Evolutionary conservation across 208 protist species (phyloP).

Genomic region (Herpetomonas samuelpessoai): DNA sequence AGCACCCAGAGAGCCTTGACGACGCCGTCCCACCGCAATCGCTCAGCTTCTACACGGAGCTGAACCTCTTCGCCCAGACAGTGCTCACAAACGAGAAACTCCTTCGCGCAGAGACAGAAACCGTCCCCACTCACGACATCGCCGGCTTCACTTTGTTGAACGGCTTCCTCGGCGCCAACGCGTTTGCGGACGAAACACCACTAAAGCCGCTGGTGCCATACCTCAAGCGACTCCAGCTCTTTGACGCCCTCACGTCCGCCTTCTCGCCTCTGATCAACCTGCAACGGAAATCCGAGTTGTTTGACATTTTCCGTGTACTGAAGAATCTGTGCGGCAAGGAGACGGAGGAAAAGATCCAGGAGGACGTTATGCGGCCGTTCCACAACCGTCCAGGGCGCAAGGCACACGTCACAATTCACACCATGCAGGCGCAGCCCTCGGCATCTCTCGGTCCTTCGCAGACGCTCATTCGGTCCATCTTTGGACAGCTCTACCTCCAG

Average conservation of each 20-base stretch:
- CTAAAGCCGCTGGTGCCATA: conserved; percentile 68
- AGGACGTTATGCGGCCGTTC: conserved; percentile 79
- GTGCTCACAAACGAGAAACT: conserved; percentile 23
- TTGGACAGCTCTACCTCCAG: conserved; percentile 86
- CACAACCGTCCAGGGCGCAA: conserved; percentile 58
- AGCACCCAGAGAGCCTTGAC: conserved; percentile 27
- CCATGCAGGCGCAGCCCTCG: conserved; percentile 74
- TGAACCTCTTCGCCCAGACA: conserved; percentile 67
- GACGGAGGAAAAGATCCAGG: conserved; percentile 76
- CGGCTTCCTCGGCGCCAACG: conserved; percentile 45
- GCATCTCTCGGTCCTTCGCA: conserved; percentile 49
- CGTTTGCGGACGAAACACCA: conserved; percentile 47
- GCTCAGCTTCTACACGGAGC: conserved; percentile 82
- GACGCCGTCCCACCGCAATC: conserved; percentile 25
- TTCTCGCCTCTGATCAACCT: conserved; percentile 83
- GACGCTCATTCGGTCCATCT: conserved; percentile 79
- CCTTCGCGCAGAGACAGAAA: conserved; percentile 7
- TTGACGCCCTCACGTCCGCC: conserved; percentile 67
- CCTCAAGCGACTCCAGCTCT: conserved; percentile 50
- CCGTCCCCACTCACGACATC: conserved; percentile 64
- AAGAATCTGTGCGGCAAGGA: conserved; percentile 72
- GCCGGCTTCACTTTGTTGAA: conserved; percentile 54
- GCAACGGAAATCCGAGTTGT: conserved; percentile 62
- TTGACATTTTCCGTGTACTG: conserved; percentile 77
- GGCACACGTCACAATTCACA: conserved; percentile 80